phyloP scores from a whole-genome alignment of 768 basidiomycete species.

The Dictyophora rubrovolvata region DNA sequence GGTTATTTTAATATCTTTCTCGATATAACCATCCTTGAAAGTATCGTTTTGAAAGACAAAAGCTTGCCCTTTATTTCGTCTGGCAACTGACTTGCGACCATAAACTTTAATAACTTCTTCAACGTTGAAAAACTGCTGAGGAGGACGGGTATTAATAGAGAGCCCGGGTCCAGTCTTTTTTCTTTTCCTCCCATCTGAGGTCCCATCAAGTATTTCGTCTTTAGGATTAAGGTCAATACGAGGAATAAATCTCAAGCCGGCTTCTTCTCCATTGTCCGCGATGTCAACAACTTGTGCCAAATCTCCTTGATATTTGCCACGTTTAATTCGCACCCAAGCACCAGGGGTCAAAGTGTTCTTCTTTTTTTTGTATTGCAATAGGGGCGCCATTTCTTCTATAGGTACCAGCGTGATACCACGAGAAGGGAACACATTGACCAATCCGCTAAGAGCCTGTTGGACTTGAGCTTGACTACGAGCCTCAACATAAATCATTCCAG shows the following conservation, averaged over 20 bases:
- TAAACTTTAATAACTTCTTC: constrained; percentile 87
- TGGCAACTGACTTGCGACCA: constrained; percentile 65
- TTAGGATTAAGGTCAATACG: constrained; percentile 92
- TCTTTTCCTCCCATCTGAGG: constrained; percentile 61
- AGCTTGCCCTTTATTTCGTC: constrained; percentile 48
- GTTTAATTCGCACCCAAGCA: constrained; percentile 90
- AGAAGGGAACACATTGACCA: constrained; percentile 84
- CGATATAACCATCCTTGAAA: constrained; percentile 88
- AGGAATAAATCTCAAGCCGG: constrained; percentile 90
- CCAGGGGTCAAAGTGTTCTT: constrained; percentile 75
- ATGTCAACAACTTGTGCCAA: constrained; percentile 92
- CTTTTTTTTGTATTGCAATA: constrained; percentile 93
- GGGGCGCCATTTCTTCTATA: constrained; percentile 95
- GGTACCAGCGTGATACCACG: constrained; percentile 80
- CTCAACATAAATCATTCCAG: constrained; percentile 96
- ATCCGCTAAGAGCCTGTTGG: constrained; percentile 72
- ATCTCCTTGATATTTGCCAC: constrained; percentile 91
- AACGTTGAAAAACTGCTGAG: constrained; percentile 86
- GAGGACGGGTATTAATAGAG: constrained; percentile 60
- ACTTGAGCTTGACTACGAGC: constrained; percentile 83
- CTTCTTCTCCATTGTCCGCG: constrained; percentile 86
- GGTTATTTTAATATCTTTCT: constrained; percentile 86
- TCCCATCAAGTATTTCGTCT: constrained; percentile 43
- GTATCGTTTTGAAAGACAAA: constrained; percentile 90
- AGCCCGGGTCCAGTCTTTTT: constrained; percentile 48